Base-by-base conservation (phyloP, 768 basidiomycete genomes). In the Coprinellus aureogranulatus region DNA sequence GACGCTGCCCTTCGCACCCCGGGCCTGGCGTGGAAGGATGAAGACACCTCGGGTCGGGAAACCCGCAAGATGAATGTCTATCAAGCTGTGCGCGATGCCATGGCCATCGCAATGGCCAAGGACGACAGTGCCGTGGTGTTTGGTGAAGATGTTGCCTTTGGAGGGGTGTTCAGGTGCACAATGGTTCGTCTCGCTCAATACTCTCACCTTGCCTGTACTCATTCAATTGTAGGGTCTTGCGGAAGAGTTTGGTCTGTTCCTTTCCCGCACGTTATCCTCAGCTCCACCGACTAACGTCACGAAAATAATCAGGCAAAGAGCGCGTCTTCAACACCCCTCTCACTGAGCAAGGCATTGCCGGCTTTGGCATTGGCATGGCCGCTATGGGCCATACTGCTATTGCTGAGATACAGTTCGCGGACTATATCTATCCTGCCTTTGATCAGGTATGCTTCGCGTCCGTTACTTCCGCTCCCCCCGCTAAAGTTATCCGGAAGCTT, bases 11-110 rank as follows among this genome's bases (percentile, higher is more conserved):
- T 95, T 10, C 85, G 84, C 44, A 88, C 90, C 0, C 85, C 87
- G 2, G 90, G 85, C 8, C 68, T 94, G 48, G 66, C 62, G n/a
- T 94, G 90, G 88, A 68, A 75, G 11, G 88, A 91, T 57, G 85
- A 85, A 34, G 83, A 82, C 51, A 68, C 71, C 20, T 70, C 73
- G 20, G 91, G 90, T 16, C 82, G 90, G 51, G 90, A 93, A 72
- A 95, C 92, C 22, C 84, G 92, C 62, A 94, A 94, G 76, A 96
- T 96, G 93, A 98, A 98, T 68, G 77, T 88, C 62, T 97, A 94
- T 71, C 94, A 97, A 68, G 91, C 95, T 1, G 83, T 98, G 14
- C 81, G 95, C 47, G 93, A 96, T 68, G 93, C 92, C 2, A 83
- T 97, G 77, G 88, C 92, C 57, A 92, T 90, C 58, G 90, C 91